Evolutionary conservation across 176 grass and related monocot genomes (phyloP), one percentile per base, ranked within the genome.

Genomic region (Avena insularis): DNA sequence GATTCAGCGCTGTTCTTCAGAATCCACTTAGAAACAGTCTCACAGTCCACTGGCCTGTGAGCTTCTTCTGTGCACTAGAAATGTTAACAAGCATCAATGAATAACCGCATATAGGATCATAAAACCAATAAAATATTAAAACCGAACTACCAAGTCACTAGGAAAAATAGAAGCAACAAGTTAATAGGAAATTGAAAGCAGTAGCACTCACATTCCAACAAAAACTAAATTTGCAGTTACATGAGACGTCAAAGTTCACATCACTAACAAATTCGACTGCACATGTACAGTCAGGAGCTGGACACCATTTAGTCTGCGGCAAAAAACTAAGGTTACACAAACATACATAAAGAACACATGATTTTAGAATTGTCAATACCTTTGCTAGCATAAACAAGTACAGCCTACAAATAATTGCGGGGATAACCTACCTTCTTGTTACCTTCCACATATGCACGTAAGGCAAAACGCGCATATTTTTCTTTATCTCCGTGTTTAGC

Each of bases 1-100:
- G 97, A 99, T 83, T 99, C 97, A 3, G 94, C 93, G n/a, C 94
- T 96, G 70, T 99, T 99, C 79, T 99, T 96, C 71, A 94, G 77
- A 78, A 96, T 83, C 97, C 97, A 99, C 77, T 89, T 96, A 17
- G 89, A 82, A 75, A 96, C 94, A 74, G 92, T 99, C 76, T 64
- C 87, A 12, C 97, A 99, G 66, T 94, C 90, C 19, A 99, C 92
- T 56, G 97, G 97, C 79, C 94, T 89, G 70, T 99, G 97, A 81
- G 97, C 94, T 91, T 99, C 97, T 79, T 93, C 97, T n/a, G 92
- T 75, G 31, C 97, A 99, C 97, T 99, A 85, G 47, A 92, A 77
- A 88, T 79, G 9, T 2, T 8, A 72, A 80, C 86, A 77, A 80
- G 4, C 25, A 77, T 78, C 56, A 56, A 66, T 45, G 46, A 63